Evolutionary conservation across 768 basidiomycete genomes (phyloP), one percentile per base, ranked within the genome.

Genomic region (Panus rudis): DNA sequence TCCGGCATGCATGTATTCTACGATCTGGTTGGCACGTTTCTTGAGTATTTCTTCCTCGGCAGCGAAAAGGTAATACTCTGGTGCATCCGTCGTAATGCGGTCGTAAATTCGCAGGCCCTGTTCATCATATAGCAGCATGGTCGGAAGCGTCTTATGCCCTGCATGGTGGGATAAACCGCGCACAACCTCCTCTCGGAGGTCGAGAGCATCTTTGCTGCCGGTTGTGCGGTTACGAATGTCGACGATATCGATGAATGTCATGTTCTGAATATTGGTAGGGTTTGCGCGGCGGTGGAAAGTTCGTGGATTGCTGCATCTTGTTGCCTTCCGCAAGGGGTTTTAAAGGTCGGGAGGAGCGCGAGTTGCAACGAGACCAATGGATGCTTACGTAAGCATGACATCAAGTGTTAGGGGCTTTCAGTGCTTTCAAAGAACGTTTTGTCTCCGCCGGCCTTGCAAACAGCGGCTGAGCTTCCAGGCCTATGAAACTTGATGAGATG

Each of bases 11-110:
- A 92, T 91, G 41, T 69, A 63, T 23, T 64, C 66, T 14, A 84
- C 84, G 40, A 99, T 92, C 25, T 91, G 83, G 34, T 75, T 66
- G 2, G 80, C 81, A 48, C 86, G 71, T 20, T 59, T 67, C 63
- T 78, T 81, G 49, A 98, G 68, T 45, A 99, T 86, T 46, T 81
- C 73, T 57, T 94, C 83, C 63, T 98, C 96, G 0, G 89, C 88
- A 3, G 70, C 64, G 61, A 93, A 99, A 26, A 92, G 71, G 59
- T 98, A 98, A 60, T 99, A 99, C 55, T 91, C 85, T 10, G 75
- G 69, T 1, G 73, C 83, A 22, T 78, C 66, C 6, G 82, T 84
- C 2, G 91, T 92, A 38, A 93, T 86, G 28, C 77, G 71, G 64
- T 93, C 92, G 66, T 92, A 94, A 13, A 92, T 69, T 61, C 79